Conservation (phyloP, 1,284 basidiomycete species). For the Peniophora sp. region DNA sequence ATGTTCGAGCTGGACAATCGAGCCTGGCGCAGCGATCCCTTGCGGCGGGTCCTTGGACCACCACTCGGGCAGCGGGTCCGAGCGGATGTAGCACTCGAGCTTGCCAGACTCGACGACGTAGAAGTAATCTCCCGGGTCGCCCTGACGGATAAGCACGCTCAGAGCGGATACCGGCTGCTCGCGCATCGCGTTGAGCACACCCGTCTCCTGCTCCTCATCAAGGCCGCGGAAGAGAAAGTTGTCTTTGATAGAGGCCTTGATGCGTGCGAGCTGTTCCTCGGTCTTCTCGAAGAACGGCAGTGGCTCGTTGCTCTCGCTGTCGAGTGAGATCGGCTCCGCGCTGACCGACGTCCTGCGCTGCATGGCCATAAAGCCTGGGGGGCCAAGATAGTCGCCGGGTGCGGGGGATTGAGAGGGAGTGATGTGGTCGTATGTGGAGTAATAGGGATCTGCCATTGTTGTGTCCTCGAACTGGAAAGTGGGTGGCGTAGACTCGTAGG, state of each 20-base stretch:
- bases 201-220: constrained; percentile 91
- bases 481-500: constrained; percentile 25
- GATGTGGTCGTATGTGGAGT: constrained; percentile 39
- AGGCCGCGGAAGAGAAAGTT: constrained; percentile 96
- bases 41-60: constrained; percentile 36
- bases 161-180: constrained; percentile 70
- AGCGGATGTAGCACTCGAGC: constrained; percentile 82
- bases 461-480: constrained; percentile 51
- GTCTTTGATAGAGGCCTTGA: constrained; percentile 79
- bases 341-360: constrained; percentile 91
- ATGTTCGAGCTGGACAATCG: constrained; percentile 55
- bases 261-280: constrained; percentile 79
- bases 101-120: constrained; percentile 93
- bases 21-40: constrained; percentile 35
- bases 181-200: constrained; percentile 94
- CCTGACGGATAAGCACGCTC: constrained; percentile 91
- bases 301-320: constrained; percentile 56
- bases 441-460: constrained; percentile 54
- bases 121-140: constrained; percentile 95
- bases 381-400: constrained; percentile 55
- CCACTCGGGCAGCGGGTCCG: constrained; percentile 52
- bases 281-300: constrained; percentile 79
- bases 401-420: constrained; percentile 38
- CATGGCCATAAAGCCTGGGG: constrained; percentile 70
- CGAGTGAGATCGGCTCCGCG: constrained; percentile 92